Evolutionary conservation across 1,284 basidiomycete species (phyloP).

Genomic region (Microbotryum scabiosae): DNA sequence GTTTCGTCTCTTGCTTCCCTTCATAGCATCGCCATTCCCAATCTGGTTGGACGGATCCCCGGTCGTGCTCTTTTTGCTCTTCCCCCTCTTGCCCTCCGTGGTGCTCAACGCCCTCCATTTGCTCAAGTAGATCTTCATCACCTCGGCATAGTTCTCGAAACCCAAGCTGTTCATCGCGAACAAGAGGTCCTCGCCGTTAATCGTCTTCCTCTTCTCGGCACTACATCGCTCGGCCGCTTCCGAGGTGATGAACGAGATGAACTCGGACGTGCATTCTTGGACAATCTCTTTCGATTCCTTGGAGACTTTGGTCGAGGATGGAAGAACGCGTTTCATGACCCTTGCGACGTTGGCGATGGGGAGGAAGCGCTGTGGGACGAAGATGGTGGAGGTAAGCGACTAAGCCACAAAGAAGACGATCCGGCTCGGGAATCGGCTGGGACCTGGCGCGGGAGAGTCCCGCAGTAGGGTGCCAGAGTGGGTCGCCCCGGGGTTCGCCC

Average conservation of each 20-base stretch:
- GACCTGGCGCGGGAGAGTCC: background rate
- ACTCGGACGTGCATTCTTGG: constrained; percentile 41
- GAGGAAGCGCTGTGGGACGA: constrained; percentile 27
- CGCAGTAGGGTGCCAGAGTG: background rate
- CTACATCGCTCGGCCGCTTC: constrained; percentile 41
- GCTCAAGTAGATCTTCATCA: constrained; percentile 76
- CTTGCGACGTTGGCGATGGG: constrained; percentile 35
- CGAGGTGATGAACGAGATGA: constrained; percentile 42
- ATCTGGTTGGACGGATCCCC: constrained; percentile 8
- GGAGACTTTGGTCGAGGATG: constrained; percentile 31
- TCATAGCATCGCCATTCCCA: background rate
- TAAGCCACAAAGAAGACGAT: background rate
- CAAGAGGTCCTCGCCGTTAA: constrained; percentile 71
- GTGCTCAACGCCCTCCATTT: constrained; percentile 70
- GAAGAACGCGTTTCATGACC: constrained; percentile 35
- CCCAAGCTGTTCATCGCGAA: constrained; percentile 81
- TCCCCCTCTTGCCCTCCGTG: background rate
- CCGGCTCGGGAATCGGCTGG: background rate
- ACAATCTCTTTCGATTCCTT: constrained; percentile 42
- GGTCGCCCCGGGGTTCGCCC: too few species aligned
- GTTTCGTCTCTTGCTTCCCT: constrained; percentile 21
- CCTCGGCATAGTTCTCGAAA: constrained; percentile 87
- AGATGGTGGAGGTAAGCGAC: background rate
- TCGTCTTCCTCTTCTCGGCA: constrained; percentile 54
- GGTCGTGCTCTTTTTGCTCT: too few species aligned